Conservation (phyloP, 2,329 filamentous ascomycete genomes). For the Talaromyces islandicus region DNA sequence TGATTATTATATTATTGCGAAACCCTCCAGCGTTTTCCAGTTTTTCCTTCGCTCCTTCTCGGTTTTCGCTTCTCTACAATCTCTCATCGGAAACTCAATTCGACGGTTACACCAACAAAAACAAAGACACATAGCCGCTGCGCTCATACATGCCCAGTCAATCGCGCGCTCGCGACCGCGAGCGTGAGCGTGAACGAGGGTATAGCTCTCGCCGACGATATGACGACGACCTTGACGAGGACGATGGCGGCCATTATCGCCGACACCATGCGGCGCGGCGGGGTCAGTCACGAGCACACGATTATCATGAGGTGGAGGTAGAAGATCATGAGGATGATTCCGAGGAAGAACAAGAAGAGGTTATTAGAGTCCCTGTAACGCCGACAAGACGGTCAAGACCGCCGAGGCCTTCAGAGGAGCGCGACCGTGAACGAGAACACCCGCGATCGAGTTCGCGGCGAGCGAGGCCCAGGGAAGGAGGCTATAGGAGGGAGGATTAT, state of each 20-base stretch:
- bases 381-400: background rate
- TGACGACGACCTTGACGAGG: constrained; percentile 11
- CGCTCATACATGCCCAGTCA: constrained; percentile 27
- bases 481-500: constrained; percentile 7
- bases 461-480: constrained; percentile 20
- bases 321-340: constrained; percentile 15
- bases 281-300: constrained; percentile 16
- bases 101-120: background rate
- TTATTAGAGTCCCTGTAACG: background rate
- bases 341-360: background rate
- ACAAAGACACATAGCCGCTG: background rate
- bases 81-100: background rate
- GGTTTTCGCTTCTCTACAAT: background rate
- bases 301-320: constrained; percentile 14
- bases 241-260: constrained; percentile 8
- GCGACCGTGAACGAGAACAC: background rate
- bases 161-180: constrained; percentile 29
- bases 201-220: constrained; percentile 28
- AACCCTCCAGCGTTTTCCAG: too few species aligned
- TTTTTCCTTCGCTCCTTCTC: background rate
- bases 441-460: constrained; percentile 21
- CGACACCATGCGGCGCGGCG: constrained; percentile 13
- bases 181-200: constrained; percentile 19
- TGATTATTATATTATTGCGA: background rate
- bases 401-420: background rate